A percentile compares a stretch with the other conserved stretches of the same genome.
phyloP scores from a whole-genome alignment of 2,329 filamentous ascomycete species.

The Pseudocercospora crystallina region DNA sequence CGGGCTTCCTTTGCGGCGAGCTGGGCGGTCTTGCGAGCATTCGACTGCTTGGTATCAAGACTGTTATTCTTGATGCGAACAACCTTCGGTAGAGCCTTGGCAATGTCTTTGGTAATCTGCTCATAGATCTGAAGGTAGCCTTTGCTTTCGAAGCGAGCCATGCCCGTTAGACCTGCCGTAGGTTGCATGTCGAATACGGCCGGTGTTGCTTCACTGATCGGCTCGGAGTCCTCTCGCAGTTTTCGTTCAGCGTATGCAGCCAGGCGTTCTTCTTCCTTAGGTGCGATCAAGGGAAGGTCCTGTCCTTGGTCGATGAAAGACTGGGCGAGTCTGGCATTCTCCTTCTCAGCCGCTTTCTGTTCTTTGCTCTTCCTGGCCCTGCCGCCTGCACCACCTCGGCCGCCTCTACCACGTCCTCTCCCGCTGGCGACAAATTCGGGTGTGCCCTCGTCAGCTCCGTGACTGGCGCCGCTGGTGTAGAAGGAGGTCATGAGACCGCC shows the following conservation, averaged over 20 bases:
- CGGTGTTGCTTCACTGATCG: constrained; percentile 59
- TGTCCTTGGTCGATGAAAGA: constrained; percentile 77
- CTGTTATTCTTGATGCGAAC: constrained; percentile 85
- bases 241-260: constrained; percentile 36
- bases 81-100: constrained; percentile 88
- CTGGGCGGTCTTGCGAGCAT: constrained; percentile 95
- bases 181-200: constrained; percentile 30
- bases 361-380: constrained; percentile 86
- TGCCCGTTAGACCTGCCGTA: constrained; percentile 33
- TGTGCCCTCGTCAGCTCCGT: constrained; percentile 27
- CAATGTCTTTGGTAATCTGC: constrained; percentile 93
- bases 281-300: constrained; percentile 63
- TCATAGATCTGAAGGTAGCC: constrained; percentile 97
- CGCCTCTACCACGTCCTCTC: constrained; percentile 51
- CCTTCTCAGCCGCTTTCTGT: constrained; percentile 68
- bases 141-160: constrained; percentile 38
- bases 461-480: constrained; percentile 45
- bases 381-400: constrained; percentile 38
- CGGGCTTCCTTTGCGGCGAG: constrained; percentile 95
- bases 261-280: constrained; percentile 57
- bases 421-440: constrained; percentile 28
- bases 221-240: constrained; percentile 40
- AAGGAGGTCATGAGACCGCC: constrained; percentile 84
- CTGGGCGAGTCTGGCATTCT: constrained; percentile 82
- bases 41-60: constrained; percentile 83